Evolutionary conservation across 2,329 filamentous ascomycete genomes (phyloP), one percentile per base, ranked within the genome.

Genomic region (Chaetomium strumarium): DNA sequence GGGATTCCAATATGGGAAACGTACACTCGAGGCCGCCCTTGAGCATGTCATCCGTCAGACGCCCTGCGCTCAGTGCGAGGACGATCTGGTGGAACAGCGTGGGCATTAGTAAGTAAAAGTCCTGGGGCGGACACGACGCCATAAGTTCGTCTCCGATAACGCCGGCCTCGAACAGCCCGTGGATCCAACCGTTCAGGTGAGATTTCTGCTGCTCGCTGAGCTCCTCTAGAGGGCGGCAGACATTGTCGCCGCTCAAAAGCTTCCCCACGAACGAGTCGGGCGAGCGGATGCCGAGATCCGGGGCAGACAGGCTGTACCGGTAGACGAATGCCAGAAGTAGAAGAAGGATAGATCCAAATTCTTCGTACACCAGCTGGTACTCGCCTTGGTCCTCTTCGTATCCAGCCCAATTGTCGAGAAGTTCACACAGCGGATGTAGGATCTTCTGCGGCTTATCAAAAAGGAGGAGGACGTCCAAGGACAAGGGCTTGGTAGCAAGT

Each of bases 361-460:
- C 89, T 63, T 93, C 89, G 61, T 93, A 93, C 0, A 90, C 83
- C 0, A 88, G 88, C 64, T 92, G 88, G 61, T 90, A 90, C 64
- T 93, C 89, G 49, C 82, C 84, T 68, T 91, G 87, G 60, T 92
- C 88, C 56, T 90, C 87, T 37, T 92, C 88, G 61, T 91, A 89
- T 11, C 79, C 60, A 8, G 54, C 75, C 88, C 88, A 93, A 56
- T 81, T 81, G 60, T 93, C 88, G 12, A 95, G 74, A 11, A 92
- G 73, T 19, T 84, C 81, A 65, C 86, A 91, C 1, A 93, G 69
- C 1, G 88, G 88, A 45, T 83, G 80, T 3, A 93, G 70, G 11
- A 93, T 79, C n/a, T 78, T 78, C 0, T 79, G 73, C 0, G 86
- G 77, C 55, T 83, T 87, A 54, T 86, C 81, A 62, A 91, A 92